These are phyloP conservation scores for Amborella trichopoda DNA, from an alignment of 164 flowering plant species.

Conservation along the genomic window DNA sequence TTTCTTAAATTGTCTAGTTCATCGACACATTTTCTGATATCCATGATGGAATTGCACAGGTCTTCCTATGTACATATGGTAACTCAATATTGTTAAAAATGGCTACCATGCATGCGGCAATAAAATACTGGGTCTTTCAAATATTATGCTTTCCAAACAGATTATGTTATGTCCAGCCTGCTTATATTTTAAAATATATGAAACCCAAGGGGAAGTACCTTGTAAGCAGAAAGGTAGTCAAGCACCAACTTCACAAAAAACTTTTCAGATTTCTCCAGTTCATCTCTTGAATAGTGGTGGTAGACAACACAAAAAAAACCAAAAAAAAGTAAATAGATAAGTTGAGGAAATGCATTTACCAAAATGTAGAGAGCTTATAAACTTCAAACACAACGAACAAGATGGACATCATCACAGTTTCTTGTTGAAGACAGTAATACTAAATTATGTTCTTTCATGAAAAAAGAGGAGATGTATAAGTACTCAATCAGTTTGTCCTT, in stretches of 20 bases:
- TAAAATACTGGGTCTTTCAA: too few relatives aligned
- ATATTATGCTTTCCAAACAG: too few relatives aligned
- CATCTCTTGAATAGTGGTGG: conserved; percentile 40
- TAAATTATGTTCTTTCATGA: not conserved
- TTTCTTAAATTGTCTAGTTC: conserved; percentile 52
- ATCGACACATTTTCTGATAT: conserved; percentile 53
- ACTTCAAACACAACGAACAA: not conserved
- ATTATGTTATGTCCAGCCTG: too few relatives aligned
- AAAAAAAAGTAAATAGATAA: conserved; percentile 1
- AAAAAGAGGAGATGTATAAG: not conserved
- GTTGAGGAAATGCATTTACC: too few relatives aligned
- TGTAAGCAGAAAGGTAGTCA: conserved; percentile 48
- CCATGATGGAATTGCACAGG: conserved; percentile 47
- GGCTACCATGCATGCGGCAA: too few relatives aligned
- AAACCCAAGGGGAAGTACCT: conserved; percentile 19
- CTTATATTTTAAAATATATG: too few relatives aligned
- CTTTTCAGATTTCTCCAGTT: conserved; percentile 61
- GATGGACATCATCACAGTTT: not conserved
- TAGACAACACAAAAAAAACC: conserved; percentile 9
- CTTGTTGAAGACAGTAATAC: not conserved
- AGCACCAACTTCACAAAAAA: conserved; percentile 52
- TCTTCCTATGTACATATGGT: too few relatives aligned
- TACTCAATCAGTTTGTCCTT: conserved; percentile 69
- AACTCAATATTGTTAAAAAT: too few relatives aligned
- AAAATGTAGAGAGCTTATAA: too few relatives aligned